Conservation (phyloP, 176 grass and related monocot species). For the Oryza glaberrima region DNA sequence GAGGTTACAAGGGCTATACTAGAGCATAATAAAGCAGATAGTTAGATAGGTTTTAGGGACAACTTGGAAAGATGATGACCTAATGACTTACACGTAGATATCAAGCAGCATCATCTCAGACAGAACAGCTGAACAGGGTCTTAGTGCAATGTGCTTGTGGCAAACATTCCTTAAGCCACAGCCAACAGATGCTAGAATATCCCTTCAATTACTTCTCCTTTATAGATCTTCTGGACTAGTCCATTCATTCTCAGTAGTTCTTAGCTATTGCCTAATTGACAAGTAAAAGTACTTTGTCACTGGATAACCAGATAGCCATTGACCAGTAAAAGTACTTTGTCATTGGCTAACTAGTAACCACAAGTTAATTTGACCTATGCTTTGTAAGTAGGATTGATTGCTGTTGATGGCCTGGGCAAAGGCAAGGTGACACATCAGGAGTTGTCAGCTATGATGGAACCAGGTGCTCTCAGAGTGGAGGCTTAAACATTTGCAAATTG, state of each 20-base stretch:
- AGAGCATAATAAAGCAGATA: conserved; percentile 28
- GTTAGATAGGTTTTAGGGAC: conserved; percentile 10
- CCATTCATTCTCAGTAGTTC: not conserved
- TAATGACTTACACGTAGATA: conserved; percentile 25
- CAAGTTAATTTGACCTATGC: not conserved
- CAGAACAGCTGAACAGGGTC: not conserved
- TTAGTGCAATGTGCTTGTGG: conserved; percentile 8
- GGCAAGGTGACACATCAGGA: not conserved
- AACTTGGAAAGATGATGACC: conserved; percentile 19
- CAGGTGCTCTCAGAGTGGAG: conserved; percentile 20
- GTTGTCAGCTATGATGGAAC: conserved; percentile 1
- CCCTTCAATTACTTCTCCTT: not conserved
- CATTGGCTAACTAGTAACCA: not conserved
- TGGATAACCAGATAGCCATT: not conserved
- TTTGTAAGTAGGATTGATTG: not conserved
- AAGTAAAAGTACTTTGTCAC: too few species aligned
- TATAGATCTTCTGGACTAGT: not conserved
- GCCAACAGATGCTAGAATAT: not conserved
- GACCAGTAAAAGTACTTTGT: not conserved
- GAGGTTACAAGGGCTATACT: not conserved
- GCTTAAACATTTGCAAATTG: not conserved
- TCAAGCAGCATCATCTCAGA: conserved; percentile 10
- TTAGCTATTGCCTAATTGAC: not conserved
- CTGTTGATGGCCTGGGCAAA: conserved; percentile 2
- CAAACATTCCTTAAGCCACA: conserved; percentile 2